A percentile compares a stretch with the other conserved stretches of the same genome.
Evolutionary conservation across 805 yeast species (phyloP).

Genomic region (Kodamaea kakaduensis): DNA sequence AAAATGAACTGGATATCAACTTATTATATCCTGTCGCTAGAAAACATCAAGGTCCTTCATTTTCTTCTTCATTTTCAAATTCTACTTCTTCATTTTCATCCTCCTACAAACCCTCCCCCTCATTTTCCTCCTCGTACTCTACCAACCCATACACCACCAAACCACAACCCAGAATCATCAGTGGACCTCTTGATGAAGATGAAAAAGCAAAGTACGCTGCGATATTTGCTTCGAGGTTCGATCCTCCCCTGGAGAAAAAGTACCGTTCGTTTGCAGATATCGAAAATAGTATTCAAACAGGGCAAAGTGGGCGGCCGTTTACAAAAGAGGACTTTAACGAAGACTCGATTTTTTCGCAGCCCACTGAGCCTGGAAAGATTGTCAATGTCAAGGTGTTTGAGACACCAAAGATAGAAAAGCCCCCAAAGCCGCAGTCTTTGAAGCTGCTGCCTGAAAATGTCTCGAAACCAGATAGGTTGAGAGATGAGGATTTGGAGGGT

Average conservation of each 20-base stretch:
- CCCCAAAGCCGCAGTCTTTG: background rate
- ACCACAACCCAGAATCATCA: background rate
- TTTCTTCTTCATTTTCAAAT: too few relatives aligned
- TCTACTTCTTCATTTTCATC: too few relatives aligned
- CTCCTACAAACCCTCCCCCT: too few relatives aligned
- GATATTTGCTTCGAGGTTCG: slow-evolving; percentile 6
- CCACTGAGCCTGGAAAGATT: background rate
- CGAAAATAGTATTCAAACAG: slow-evolving; percentile 17
- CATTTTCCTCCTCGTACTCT: too few relatives aligned
- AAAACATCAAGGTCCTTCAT: background rate
- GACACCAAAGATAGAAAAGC: slow-evolving; percentile 1
- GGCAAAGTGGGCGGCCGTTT: too few relatives aligned
- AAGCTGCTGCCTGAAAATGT: too few relatives aligned
- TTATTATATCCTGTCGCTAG: slow-evolving; percentile 18
- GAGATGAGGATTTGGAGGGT: too few relatives aligned
- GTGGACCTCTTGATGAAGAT: background rate
- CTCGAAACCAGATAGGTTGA: too few relatives aligned
- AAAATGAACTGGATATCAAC: slow-evolving; percentile 12
- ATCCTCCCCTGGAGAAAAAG: slow-evolving; percentile 1
- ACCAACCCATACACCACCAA: too few relatives aligned
- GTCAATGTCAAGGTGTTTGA: background rate
- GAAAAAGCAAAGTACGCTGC: slow-evolving; percentile 1
- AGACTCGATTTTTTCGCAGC: too few relatives aligned
- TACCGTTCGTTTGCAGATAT: slow-evolving; percentile 14
- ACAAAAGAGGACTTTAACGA: too few relatives aligned